Percentiles rank a stretch among this genome's conserved stretches.
These are phyloP conservation scores for Calendula officinalis DNA, from an alignment of 129 eudicot genomes.

Conservation along the genomic window DNA sequence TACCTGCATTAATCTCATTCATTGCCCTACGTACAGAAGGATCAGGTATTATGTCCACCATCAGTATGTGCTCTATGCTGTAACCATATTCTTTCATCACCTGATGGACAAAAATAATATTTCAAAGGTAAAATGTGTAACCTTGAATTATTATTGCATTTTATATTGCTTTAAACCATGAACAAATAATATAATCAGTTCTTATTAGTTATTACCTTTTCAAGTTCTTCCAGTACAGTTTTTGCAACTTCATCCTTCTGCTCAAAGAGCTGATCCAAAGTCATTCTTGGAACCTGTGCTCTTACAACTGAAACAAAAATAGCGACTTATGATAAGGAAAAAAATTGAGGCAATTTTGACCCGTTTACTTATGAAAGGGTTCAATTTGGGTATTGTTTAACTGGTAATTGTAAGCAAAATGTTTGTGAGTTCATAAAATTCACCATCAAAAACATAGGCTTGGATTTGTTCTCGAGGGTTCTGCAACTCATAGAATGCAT, in stretches of 20 bases:
- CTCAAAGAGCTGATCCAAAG: slow-evolving; percentile 38
- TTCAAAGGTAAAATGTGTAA: slow-evolving; percentile 1
- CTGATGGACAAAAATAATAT: slow-evolving; percentile 29
- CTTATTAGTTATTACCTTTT: too few species aligned
- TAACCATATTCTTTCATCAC: slow-evolving; percentile 86
- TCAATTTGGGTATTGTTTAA: neutral
- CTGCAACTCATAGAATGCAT: slow-evolving; percentile 77
- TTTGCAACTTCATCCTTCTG: slow-evolving; percentile 60
- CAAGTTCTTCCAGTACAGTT: slow-evolving; percentile 55
- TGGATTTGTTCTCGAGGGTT: slow-evolving; percentile 76
- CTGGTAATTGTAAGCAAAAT: neutral
- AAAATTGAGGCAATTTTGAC: neutral
- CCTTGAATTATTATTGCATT: neutral
- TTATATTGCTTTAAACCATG: neutral
- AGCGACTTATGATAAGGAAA: neutral
- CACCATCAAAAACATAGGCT: slow-evolving; percentile 24
- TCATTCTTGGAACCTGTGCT: slow-evolving; percentile 62
- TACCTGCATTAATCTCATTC: slow-evolving; percentile 89
- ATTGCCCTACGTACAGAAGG: slow-evolving; percentile 63
- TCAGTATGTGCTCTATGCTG: slow-evolving; percentile 74
- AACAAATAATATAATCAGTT: neutral
- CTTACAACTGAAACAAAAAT: slow-evolving; percentile 28
- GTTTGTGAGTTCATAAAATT: too few species aligned
- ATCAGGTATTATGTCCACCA: slow-evolving; percentile 51
- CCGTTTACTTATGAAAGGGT: neutral